Evolutionary conservation across 1,284 basidiomycete genomes (phyloP), one percentile per base, ranked within the genome.

Genomic region (Peniophora sp.): DNA sequence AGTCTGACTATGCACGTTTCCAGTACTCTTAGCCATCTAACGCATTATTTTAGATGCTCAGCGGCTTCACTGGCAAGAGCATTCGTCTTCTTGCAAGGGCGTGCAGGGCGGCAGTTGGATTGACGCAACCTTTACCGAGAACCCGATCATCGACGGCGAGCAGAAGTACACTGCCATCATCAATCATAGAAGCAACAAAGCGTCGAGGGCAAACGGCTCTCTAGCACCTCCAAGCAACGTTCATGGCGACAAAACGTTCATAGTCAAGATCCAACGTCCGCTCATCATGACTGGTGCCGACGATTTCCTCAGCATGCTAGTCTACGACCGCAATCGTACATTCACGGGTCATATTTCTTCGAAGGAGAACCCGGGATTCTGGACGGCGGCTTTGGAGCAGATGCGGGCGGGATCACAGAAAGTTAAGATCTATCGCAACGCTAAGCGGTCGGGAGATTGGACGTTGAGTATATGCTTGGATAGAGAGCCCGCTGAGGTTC

Each of bases 251-350:
- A 64, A 63, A 20, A 55, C 61, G 1, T 74, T 74, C 60, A 59
- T 75, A 19, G 60, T 72, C 54, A 76, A 76, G 54, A 61, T 74
- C 27, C 72, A 75, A 51, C 57, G 47, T 60, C 60, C 27, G 27
- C 27, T 32, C 6, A 32, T 32, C 6, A 32, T 32, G 27, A 6
- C n/a, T n/a, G n/a, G 27, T 5, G 27, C 27, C 27, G 27, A 32
- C 12, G 27, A 12, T 12, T 32, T 6, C 27, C 27, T 32, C 12
- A 32, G 27, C 27, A 32, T 32, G 27, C 27, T 32, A 32, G 27
- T 32, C 27, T 32, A 32, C 27, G 27, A 32, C 12, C 27, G 27
- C 27, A 32, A 32, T 12, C 27, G 27, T 32, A 32, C 27, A 5
- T 32, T 32, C 27, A 5, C 5, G 12, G 27, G 27, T 12, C 5